phyloP scores from a whole-genome alignment of 257 asterid genomes.

The Penstemon davidsonii region DNA sequence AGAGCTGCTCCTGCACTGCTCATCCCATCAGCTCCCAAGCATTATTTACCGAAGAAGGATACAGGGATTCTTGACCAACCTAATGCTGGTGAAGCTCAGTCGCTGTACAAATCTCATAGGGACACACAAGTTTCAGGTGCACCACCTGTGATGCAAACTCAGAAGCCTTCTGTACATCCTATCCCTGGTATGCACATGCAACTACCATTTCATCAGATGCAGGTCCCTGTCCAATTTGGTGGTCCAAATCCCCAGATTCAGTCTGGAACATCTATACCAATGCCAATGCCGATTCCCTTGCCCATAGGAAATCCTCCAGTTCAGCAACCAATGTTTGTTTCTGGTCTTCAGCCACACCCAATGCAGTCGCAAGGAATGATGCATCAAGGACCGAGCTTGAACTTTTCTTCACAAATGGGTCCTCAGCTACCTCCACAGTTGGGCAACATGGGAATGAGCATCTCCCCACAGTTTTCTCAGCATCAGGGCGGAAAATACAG shows the following conservation, averaged over 20 bases:
- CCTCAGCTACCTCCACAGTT: constrained; percentile 71
- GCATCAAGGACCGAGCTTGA: constrained; percentile 54
- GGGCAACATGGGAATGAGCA: constrained; percentile 69
- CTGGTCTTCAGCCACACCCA: constrained; percentile 74
- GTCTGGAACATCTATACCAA: constrained; percentile 50
- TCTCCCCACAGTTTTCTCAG: constrained; percentile 67
- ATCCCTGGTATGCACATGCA: constrained; percentile 62
- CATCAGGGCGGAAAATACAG: constrained; percentile 59
- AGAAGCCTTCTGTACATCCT: constrained; percentile 58
- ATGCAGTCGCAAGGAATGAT: constrained; percentile 81
- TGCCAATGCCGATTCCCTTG: constrained; percentile 64
- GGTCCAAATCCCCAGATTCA: constrained; percentile 79
- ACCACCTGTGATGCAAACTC: constrained; percentile 52
- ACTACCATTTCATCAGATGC: constrained; percentile 60
- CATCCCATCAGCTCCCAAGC: constrained; percentile 63
- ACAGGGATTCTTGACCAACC: constrained; percentile 47
- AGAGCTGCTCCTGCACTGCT: constrained; percentile 53
- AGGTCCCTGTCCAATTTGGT: constrained; percentile 67
- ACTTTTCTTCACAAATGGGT: constrained; percentile 65
- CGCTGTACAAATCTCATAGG: constrained; percentile 53
- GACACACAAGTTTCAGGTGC: constrained; percentile 56
- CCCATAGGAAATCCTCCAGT: constrained; percentile 66
- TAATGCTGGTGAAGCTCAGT: constrained; percentile 46
- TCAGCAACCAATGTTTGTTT: constrained; percentile 69
- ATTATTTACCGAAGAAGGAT: constrained; percentile 55